Evolutionary conservation across 2,329 filamentous ascomycete species (phyloP).

Genomic region (Periglandula ipomoeae): DNA sequence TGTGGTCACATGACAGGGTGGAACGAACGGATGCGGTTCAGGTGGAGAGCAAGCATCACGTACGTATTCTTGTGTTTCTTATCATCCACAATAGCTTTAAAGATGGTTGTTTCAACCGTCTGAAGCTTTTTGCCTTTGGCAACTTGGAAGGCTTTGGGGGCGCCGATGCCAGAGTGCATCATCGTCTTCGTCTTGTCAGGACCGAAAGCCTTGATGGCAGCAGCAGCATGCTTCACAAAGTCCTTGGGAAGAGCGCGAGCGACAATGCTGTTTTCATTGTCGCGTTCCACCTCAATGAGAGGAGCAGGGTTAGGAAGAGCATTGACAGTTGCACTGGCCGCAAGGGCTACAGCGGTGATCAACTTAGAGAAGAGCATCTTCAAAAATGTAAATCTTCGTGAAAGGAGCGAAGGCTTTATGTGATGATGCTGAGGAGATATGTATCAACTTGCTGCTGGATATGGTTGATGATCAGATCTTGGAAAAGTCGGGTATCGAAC

Average conservation of each 20-base stretch:
- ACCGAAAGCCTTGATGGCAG: background rate
- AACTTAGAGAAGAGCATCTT: conserved; percentile 2
- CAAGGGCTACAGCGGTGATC: background rate
- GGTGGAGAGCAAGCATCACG: background rate
- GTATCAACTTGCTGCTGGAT: background rate
- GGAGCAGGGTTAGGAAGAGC: background rate
- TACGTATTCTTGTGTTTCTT: background rate
- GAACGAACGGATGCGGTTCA: background rate
- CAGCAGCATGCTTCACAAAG: background rate
- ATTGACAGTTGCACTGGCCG: background rate
- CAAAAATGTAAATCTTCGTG: background rate
- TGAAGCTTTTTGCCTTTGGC: background rate
- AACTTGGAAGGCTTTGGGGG: background rate
- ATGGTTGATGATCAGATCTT: background rate
- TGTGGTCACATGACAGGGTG: background rate
- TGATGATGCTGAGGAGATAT: background rate
- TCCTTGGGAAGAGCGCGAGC: background rate
- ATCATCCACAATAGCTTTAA: background rate
- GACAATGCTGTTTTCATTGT: background rate
- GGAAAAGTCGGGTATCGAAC: background rate
- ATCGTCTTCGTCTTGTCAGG: background rate
- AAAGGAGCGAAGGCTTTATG: background rate
- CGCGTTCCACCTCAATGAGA: background rate
- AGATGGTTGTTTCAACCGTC: conserved; percentile 2
- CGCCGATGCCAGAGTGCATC: background rate